Base-by-base conservation (phyloP, 306 rosid genomes). In the Lathyrus aphaca region DNA sequence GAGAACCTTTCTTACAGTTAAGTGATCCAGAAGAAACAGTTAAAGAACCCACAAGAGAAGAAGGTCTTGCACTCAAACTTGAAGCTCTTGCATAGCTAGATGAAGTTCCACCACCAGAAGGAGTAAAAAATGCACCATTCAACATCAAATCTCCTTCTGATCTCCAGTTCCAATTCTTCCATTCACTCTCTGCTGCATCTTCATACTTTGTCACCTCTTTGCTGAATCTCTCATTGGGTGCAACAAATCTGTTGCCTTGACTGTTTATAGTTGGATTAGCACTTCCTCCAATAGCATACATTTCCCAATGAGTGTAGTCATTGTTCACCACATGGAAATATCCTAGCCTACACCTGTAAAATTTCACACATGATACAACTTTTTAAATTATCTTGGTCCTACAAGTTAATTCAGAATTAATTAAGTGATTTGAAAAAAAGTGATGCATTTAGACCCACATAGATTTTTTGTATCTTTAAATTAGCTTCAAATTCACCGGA, bases 231-330 rank as follows among this genome's bases (percentile, higher is more conserved):
- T 61, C 72, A 64, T 94, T 78, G 1, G 98, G 98, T 7, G 98
- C 98, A 18, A 71, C 75, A 82, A 94, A 94, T 86, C 98, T 82
- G 62, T 94, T 94, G 29, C 98, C 98, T 75, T 94, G 95, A 77
- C 98, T 84, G 35, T 90, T 90, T 73, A 94, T 94, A 14, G 98
- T 94, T 1, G 98, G 98, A 63, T 74, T 42, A 10, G 95, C 98
- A 83, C 98, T 94, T 10, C 98, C 98, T 13, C 98, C 98, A 65
- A 94, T 90, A 30, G 98, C 98, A 49, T 94, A 94, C 98, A 94
- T 94, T 85, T 94, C 97, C 98, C 98, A 94, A 29, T 94, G 98
- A 27, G 95, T 90, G 14, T 94, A 94, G 90, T 94, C 98, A 84
- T 94, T 94, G 85, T 94, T 94, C 78, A 94, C 97, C 77, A 94